phyloP scores from a whole-genome alignment of 345 rosid species.

The Erodium maritimum region DNA sequence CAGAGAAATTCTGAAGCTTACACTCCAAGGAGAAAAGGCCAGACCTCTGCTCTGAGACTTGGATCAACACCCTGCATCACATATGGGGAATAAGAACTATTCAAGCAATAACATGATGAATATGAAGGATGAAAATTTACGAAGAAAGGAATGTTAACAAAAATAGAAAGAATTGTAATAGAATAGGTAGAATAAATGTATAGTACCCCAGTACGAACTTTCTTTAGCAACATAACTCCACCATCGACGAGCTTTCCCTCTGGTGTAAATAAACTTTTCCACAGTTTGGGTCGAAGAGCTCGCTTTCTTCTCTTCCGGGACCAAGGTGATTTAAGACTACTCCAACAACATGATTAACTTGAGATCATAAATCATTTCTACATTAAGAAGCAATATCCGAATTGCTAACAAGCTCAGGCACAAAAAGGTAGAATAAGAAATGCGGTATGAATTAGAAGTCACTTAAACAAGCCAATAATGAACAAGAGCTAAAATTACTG shows the following conservation, averaged over 20 bases:
- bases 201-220: conserved; percentile 70
- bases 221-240: conserved; percentile 60
- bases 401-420: neutral
- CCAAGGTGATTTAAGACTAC: conserved; percentile 65
- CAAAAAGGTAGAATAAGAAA: conserved; percentile 1
- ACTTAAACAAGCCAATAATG: too few relatives aligned
- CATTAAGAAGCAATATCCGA: conserved; percentile 1
- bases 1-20: conserved; percentile 19
- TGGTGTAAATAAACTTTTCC: conserved; percentile 49
- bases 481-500: too few relatives aligned
- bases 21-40: conserved; percentile 71
- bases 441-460: too few relatives aligned
- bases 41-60: conserved; percentile 27
- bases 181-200: conserved; percentile 1
- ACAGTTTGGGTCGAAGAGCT: conserved; percentile 55
- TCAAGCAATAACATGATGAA: conserved; percentile 2
- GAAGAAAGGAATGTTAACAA: conserved; percentile 1
- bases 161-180: neutral
- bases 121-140: conserved; percentile 4
- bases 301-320: conserved; percentile 62
- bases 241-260: conserved; percentile 57
- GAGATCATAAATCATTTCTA: neutral
- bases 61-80: conserved; percentile 60
- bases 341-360: conserved; percentile 23
- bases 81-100: conserved; percentile 6